Base-by-base conservation (phyloP, 116 monocot species). In the Trichopus zeylanicus region DNA sequence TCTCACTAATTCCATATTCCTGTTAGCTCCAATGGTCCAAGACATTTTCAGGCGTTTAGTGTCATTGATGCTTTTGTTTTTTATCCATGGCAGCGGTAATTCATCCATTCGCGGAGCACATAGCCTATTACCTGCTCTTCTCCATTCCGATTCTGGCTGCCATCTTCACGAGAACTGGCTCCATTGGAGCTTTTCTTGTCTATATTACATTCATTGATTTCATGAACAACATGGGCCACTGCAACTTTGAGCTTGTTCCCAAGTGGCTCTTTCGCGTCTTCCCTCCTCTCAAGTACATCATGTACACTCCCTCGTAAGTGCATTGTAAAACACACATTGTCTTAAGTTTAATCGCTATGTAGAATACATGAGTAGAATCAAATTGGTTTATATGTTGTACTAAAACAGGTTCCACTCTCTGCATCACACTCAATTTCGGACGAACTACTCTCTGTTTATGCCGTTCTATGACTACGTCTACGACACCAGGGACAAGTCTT, bases 381-480 rank as follows among this genome's bases (percentile, higher is more conserved):
- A n/a, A n/a, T n/a, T n/a, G n/a, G n/a, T n/a, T n/a, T n/a, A n/a
- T n/a, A n/a, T n/a, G n/a, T n/a, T n/a, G n/a, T n/a, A n/a, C n/a
- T n/a, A n/a, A n/a, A n/a, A 16, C 70, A 77, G 77, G 71, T 78
- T 68, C 46, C 78, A 78, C 35, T 72, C 78, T 24, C 78, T 78
- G 6, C 78, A 78, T 27, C 78, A 78, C 68, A 78, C 78, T 11
- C 72, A 73, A 31, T 78, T 78, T 42, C 48, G 78, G 27, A 73
- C 78, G 24, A 78, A 78, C 42, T 78, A 78, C 31, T 78, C 54
- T 3, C 18, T 78, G 21, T 78, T 78, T 63, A 78, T 78, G 78
- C 78, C 78, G 11, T 64, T 78, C 34, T 78, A 78, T 48, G 78
- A 78, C 34, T 73, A 78, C 72, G 53, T 78, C 6, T 78, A 78